Evolutionary conservation across 148 eudicot species (phyloP), one percentile per base, ranked within the genome.

Genomic region (Fagopyrum esculentum): DNA sequence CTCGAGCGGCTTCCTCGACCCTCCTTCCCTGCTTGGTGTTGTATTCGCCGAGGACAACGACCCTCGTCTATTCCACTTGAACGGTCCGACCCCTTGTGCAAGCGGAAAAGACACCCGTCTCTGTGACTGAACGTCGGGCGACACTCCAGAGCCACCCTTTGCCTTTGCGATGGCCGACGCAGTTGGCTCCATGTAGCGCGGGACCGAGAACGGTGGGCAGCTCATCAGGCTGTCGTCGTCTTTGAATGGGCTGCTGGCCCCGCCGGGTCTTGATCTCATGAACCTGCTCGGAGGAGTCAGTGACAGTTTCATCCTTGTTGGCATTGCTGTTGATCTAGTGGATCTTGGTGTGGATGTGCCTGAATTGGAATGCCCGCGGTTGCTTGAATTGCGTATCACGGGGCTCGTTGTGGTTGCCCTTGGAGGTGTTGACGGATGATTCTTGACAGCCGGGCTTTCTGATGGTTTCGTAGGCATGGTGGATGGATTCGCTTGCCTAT

Each of bases 201-300:
- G 98, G 29, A 80, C 88, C 1, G 89, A 85, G 79, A 89, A 89
- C 5, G 93, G 84, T 1, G 95, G 96, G 77, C 96, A 93, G 82
- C 98, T 93, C 50, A 80, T 89, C 76, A 93, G 90, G 80, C 98
- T 93, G 63, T 90, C 96, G 15, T 83, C 88, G 49, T 92, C 98
- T 17, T 83, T 91, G 76, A 88, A 79, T 9, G 84, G 69, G 35
- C 73, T 57, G 69, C 74, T 52, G 51, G 84, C 77, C 0, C 80
- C 82, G 35, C 83, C 79, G 12, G 77, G 78, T 78, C 91, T 82
- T 9, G 87, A 70, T 74, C 78, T 81, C 47, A 85, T 89, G 6
- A 86, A 82, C 47, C 89, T 80, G 16, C 75, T 76, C 6, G 91
- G 90, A 72, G 90, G 87, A 43, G 92, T 84, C 19, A 73, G 64